A percentile compares a stretch with the other conserved stretches of the same genome.
phyloP scores from a whole-genome alignment of 2,329 filamentous ascomycete genomes.

The Botrytis byssoidea region DNA sequence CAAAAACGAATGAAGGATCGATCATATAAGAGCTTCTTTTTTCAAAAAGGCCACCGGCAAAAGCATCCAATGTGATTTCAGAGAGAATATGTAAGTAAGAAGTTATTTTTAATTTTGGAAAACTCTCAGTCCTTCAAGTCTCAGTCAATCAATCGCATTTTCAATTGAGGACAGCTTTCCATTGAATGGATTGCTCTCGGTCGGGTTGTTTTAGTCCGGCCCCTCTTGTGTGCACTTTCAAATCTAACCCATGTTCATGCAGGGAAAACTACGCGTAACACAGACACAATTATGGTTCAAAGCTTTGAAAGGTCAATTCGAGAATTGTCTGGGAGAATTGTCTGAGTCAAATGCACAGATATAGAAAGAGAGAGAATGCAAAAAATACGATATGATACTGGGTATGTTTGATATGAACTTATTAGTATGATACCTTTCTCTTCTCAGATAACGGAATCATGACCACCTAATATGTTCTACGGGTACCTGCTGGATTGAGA shows the following conservation, averaged over 20 bases:
- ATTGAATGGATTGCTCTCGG: neutral
- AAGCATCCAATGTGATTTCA: neutral
- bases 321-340: neutral
- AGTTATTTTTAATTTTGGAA: neutral
- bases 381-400: neutral
- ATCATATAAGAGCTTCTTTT: neutral
- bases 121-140: neutral
- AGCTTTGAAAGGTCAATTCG: neutral
- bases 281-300: neutral
- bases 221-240: neutral
- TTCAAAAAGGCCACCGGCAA: neutral
- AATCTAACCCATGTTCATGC: slow-evolving; percentile 7
- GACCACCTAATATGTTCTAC: neutral
- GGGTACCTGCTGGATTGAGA: neutral
- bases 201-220: neutral
- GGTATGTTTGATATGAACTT: neutral
- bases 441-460: neutral
- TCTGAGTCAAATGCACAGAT: neutral
- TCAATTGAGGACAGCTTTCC: slow-evolving; percentile 22
- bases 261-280: slow-evolving; percentile 16
- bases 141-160: slow-evolving; percentile 16
- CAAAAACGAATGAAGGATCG: neutral
- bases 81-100: neutral
- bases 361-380: neutral
- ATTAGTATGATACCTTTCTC: neutral